Conservation (phyloP, 495 filamentous ascomycete genomes). For the Elasticomyces elasticus region DNA sequence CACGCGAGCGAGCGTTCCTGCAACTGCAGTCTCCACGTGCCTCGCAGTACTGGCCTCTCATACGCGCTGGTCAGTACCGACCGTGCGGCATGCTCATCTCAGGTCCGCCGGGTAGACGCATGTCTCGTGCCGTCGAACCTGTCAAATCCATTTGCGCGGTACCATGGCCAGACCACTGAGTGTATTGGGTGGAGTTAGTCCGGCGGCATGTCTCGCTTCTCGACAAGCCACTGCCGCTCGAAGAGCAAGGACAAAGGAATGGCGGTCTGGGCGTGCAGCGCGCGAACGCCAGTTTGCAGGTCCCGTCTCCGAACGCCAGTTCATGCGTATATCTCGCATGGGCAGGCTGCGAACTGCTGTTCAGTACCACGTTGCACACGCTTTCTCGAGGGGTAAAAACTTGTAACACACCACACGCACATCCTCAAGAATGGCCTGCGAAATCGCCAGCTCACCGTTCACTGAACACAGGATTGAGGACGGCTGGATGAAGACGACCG, state of each 20-base stretch:
- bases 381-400: neutral
- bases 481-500: neutral
- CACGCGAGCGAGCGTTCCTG: neutral
- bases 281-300: constrained; percentile 8
- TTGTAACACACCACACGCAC: neutral
- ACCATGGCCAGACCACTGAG: neutral
- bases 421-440: neutral
- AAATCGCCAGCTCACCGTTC: neutral
- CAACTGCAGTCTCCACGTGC: neutral
- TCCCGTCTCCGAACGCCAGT: neutral
- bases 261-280: neutral
- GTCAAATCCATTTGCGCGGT: neutral
- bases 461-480: neutral
- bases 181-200: neutral
- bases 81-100: neutral
- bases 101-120: neutral
- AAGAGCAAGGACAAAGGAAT: neutral
- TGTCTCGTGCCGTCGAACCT: neutral
- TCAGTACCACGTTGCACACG: neutral
- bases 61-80: neutral
- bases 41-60: neutral
- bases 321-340: neutral
- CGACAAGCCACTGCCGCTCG: neutral
- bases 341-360: constrained; percentile 1
- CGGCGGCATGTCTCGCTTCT: constrained; percentile 7